A percentile compares a stretch with the other conserved stretches of the same genome.
These are phyloP conservation scores for Hymenoscyphus fraxineus DNA, from an alignment of 2,329 filamentous ascomycete species.

Conservation along the genomic window DNA sequence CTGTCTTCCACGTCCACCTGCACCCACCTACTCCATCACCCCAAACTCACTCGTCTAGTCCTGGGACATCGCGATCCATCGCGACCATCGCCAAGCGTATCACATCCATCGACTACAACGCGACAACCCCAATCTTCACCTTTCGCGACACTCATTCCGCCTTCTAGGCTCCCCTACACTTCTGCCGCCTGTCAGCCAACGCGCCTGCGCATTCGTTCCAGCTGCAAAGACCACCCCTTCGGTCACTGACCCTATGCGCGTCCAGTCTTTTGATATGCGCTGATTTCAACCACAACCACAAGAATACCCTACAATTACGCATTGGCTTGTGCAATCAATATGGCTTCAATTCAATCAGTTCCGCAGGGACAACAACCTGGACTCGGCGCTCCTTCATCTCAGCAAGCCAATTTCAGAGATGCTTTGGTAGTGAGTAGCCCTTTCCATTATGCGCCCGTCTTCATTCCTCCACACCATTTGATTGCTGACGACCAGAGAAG, in stretches of 20 bases:
- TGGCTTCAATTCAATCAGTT: slow-evolving; percentile 77
- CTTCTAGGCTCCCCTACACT: not conserved
- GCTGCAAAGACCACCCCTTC: not conserved
- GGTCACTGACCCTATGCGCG: not conserved
- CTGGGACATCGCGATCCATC: slow-evolving; percentile 19
- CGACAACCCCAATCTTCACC: slow-evolving; percentile 12
- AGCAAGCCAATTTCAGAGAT: slow-evolving; percentile 69
- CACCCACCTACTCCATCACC: not conserved
- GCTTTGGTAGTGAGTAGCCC: slow-evolving; percentile 57
- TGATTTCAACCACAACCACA: slow-evolving; percentile 23
- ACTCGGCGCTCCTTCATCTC: slow-evolving; percentile 61
- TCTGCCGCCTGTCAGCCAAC: slow-evolving; percentile 15
- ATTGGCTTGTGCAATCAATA: slow-evolving; percentile 39
- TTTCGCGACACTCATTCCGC: not conserved
- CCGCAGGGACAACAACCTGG: slow-evolving; percentile 65
- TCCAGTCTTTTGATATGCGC: slow-evolving; percentile 35
- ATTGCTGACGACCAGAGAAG: slow-evolving; percentile 46
- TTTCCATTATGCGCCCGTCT: slow-evolving; percentile 11
- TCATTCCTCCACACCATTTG: slow-evolving; percentile 10
- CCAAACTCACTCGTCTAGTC: not conserved
- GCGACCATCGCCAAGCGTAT: slow-evolving; percentile 30
- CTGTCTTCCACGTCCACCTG: slow-evolving; percentile 19
- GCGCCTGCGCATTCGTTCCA: slow-evolving; percentile 21
- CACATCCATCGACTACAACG: slow-evolving; percentile 21
- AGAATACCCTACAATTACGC: slow-evolving; percentile 13